Evolutionary conservation across 208 protist genomes (phyloP).

Genomic region (Trichomonas vaginalis): DNA sequence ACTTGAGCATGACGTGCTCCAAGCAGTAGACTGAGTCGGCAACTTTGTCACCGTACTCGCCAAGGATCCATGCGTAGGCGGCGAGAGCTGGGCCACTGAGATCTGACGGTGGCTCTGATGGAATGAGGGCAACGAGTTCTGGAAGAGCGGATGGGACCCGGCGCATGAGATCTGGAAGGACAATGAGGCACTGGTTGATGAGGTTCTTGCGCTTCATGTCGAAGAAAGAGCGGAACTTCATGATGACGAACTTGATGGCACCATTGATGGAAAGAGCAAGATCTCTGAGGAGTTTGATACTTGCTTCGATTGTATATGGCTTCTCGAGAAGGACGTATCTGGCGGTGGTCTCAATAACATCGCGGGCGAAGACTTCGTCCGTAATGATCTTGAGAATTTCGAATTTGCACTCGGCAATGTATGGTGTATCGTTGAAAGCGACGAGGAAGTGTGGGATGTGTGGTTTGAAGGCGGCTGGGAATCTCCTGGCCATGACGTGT

Average conservation of each 20-base stretch:
- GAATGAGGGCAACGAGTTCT: not conserved
- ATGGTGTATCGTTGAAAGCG: not conserved
- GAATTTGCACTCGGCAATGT: not conserved
- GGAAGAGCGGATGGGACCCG: not conserved
- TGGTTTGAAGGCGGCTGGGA: not conserved
- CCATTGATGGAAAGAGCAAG: not conserved
- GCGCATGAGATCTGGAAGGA: not conserved
- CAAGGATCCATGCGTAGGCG: not conserved
- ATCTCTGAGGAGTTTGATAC: not conserved
- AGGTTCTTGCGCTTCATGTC: conserved; percentile 1
- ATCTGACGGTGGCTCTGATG: not conserved
- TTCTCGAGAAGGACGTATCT: not conserved
- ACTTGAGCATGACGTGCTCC: not conserved
- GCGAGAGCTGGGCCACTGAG: not conserved
- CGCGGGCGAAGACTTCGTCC: not conserved
- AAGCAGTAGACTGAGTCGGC: not conserved
- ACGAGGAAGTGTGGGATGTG: not conserved
- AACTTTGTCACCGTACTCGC: conserved; percentile 6
- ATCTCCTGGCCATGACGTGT: not conserved
- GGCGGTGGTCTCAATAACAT: not conserved
- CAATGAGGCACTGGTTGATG: not conserved
- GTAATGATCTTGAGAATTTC: conserved; percentile 1
- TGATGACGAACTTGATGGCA: not conserved
- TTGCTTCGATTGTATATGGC: not conserved
- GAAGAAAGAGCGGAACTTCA: not conserved